Conservation (phyloP, 2,329 filamentous ascomycete genomes). For the Penicillium italicum region DNA sequence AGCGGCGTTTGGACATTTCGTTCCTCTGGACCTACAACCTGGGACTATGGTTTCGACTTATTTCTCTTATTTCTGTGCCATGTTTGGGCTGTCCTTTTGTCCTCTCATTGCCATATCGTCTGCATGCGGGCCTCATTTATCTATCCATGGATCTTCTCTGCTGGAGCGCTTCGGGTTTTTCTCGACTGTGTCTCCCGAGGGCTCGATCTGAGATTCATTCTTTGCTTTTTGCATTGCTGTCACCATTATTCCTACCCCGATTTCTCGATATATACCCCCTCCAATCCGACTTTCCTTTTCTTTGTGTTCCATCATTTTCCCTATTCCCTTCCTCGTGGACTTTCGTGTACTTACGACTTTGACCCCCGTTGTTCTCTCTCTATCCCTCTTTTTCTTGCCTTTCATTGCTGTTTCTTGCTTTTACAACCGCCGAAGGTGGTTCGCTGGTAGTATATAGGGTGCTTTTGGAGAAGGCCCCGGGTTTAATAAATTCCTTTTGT, state of each 20-base stretch:
- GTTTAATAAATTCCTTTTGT: conserved; percentile 2
- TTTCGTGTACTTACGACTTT: conserved; percentile 22
- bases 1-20: conserved; percentile 17
- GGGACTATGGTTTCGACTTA: neutral
- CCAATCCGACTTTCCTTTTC: conserved; percentile 15
- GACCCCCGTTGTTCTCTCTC: neutral
- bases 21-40: neutral
- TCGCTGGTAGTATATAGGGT: conserved; percentile 16
- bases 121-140: neutral
- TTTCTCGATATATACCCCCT: conserved; percentile 23
- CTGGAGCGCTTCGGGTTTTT: neutral
- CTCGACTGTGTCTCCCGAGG: neutral
- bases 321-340: conserved; percentile 11
- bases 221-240: conserved; percentile 6
- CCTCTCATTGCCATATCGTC: neutral
- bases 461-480: neutral
- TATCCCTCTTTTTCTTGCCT: neutral
- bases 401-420: conserved; percentile 1
- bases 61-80: neutral
- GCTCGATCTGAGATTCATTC: neutral
- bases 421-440: neutral
- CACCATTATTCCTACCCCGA: conserved; percentile 7
- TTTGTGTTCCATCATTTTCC: conserved; percentile 6
- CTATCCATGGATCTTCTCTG: neutral
- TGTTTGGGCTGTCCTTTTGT: neutral